These are phyloP conservation scores for Sindora glabra DNA, from an alignment of 306 rosid genomes.

Conservation along the genomic window DNA sequence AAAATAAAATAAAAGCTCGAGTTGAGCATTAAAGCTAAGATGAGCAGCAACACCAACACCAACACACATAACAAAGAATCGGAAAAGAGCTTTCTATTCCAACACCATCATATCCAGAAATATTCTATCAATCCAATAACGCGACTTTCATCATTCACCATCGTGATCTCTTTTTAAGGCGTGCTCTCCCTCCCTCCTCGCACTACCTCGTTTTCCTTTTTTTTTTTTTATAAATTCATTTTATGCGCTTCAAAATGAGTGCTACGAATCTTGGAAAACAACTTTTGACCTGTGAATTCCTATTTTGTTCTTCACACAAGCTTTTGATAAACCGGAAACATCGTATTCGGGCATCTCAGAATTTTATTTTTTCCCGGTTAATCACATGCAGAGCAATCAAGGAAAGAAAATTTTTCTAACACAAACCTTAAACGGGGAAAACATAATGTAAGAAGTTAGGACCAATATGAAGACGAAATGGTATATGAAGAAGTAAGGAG, in stretches of 20 bases:
- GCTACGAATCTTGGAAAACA: slow-evolving; percentile 34
- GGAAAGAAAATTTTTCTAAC: slow-evolving; percentile 11
- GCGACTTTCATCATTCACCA: slow-evolving; percentile 5
- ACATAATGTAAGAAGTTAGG: neutral
- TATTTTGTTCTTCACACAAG: neutral
- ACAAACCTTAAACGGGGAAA: neutral
- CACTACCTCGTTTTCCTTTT: neutral
- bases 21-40: neutral
- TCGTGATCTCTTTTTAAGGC: slow-evolving; percentile 16
- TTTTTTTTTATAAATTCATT: slow-evolving; percentile 20
- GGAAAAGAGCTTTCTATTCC: slow-evolving; percentile 43
- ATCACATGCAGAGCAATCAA: neutral
- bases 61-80: no score
- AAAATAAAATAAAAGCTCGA: neutral
- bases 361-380: slow-evolving; percentile 11
- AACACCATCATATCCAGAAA: slow-evolving; percentile 38
- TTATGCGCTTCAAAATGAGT: slow-evolving; percentile 26
- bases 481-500: no score
- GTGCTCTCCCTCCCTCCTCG: slow-evolving; percentile 5
- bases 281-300: slow-evolving; percentile 42
- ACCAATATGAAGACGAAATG: no score
- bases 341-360: neutral
- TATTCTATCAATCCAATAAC: slow-evolving; percentile 21
- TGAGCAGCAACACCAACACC: slow-evolving; percentile 3
- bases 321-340: slow-evolving; percentile 14